phyloP scores from a whole-genome alignment of 352 stramenopile species.

The Lagenidium giganteum region DNA sequence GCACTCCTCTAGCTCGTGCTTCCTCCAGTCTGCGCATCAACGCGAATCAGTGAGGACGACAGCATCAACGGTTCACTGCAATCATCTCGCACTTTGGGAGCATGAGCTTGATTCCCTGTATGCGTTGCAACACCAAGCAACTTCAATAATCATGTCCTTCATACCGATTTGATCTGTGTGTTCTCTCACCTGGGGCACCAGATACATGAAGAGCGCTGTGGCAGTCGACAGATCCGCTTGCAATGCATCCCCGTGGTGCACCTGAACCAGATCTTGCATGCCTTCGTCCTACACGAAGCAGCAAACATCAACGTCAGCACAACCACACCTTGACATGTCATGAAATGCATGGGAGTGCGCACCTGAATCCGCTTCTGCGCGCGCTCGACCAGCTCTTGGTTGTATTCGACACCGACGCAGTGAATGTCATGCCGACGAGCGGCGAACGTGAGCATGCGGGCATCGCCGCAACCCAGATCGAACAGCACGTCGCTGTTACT shows the following conservation, averaged over 20 bases:
- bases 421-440: constrained; percentile 21
- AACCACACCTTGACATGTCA: too few species aligned
- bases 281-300: constrained; percentile 27
- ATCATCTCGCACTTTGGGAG: constrained; percentile 49
- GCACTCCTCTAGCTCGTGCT: constrained; percentile 42
- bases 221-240: constrained; percentile 49
- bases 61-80: neutral
- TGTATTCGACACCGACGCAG: constrained; percentile 78
- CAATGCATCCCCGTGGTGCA: constrained; percentile 59
- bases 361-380: constrained; percentile 41
- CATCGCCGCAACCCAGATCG: constrained; percentile 77
- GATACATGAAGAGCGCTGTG: constrained; percentile 77
- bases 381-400: constrained; percentile 46
- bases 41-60: neutral
- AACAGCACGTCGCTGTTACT: constrained; percentile 50
- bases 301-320: constrained; percentile 4
- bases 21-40: constrained; percentile 51
- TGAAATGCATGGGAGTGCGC: too few species aligned
- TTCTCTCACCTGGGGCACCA: constrained; percentile 56
- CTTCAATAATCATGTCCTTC: neutral
- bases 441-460: constrained; percentile 59
- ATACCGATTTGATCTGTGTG: neutral
- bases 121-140: constrained; percentile 2
- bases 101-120: constrained; percentile 61
- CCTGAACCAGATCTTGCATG: constrained; percentile 38